Conservation (phyloP, 345 rosid genomes). For the Eucalyptus dawsonii region DNA sequence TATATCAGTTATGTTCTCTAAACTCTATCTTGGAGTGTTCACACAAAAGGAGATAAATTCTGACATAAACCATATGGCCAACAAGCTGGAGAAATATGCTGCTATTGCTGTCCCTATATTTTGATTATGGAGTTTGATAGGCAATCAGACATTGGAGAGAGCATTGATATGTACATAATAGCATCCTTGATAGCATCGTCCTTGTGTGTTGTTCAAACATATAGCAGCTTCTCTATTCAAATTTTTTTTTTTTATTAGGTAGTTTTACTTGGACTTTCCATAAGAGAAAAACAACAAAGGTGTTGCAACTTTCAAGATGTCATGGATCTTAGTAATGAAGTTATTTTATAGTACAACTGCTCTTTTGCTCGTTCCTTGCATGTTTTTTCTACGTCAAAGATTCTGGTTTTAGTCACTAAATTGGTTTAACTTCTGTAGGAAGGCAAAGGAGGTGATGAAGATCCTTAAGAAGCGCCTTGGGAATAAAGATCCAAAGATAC, state of each 20-base stretch:
- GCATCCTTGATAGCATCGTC: not conserved
- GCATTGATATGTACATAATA: not conserved
- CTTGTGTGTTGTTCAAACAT: not conserved
- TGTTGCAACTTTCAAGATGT: not conserved
- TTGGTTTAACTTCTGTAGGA: constrained; percentile 31
- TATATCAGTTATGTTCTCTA: not conserved
- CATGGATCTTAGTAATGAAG: not conserved
- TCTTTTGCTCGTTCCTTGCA: not conserved
- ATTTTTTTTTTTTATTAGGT: not conserved
- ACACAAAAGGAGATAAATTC: not conserved
- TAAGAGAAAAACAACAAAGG: not conserved
- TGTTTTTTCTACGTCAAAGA: not conserved
- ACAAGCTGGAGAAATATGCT: not conserved
- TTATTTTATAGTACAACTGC: not conserved
- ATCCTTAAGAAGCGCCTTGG: constrained; percentile 85
- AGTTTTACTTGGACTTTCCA: not conserved
- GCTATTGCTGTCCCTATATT: not conserved
- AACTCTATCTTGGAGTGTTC: not conserved
- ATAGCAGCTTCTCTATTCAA: not conserved
- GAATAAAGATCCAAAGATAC: constrained; percentile 82
- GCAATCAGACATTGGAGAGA: not conserved
- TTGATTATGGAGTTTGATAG: not conserved
- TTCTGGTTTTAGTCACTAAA: not conserved
- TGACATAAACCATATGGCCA: not conserved
- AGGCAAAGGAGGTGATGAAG: constrained; percentile 82